Percentiles rank a stretch among this genome's conserved stretches.
These are phyloP conservation scores for Tubosaeta brunneosetosa DNA, from an alignment of 768 basidiomycete genomes.

Conservation along the genomic window DNA sequence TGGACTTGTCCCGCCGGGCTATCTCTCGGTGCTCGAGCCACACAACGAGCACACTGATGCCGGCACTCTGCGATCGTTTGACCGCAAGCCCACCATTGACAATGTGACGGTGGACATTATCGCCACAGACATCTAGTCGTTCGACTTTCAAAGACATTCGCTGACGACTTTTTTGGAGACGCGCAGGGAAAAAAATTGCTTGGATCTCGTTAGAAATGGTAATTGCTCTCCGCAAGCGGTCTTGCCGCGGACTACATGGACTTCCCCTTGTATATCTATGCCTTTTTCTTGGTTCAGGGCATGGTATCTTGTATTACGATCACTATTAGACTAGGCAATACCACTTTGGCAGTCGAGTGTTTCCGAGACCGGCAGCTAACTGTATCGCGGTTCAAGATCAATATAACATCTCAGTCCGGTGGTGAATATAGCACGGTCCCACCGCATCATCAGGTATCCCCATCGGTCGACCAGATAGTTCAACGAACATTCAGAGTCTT, in stretches of 20 bases:
- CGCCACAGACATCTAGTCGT: constrained; percentile 13
- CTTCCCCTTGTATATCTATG: constrained; percentile 1
- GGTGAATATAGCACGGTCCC: too few relatives aligned
- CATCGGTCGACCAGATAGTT: too few relatives aligned
- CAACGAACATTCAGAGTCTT: too few relatives aligned
- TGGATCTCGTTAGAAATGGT: constrained; percentile 6
- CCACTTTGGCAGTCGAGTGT: too few relatives aligned
- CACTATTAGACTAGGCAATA: too few relatives aligned
- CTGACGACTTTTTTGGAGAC: neutral
- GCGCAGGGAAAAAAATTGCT: neutral
- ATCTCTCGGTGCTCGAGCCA: constrained; percentile 15
- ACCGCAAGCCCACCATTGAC: constrained; percentile 7
- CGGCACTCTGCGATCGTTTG: constrained; percentile 8
- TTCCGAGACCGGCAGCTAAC: too few relatives aligned
- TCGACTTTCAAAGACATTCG: neutral
- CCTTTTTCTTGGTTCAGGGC: constrained; percentile 14
- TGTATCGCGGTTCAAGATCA: too few relatives aligned
- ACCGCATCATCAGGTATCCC: too few relatives aligned
- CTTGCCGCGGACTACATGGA: neutral
- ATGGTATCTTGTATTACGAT: neutral
- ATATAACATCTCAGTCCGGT: too few relatives aligned
- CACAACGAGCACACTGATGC: constrained; percentile 2
- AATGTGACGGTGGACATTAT: neutral
- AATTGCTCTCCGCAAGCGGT: neutral
- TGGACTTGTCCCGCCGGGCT: constrained; percentile 17